Evolutionary conservation across 225 moss, liverwort and hornwort species (phyloP).

Genomic region (Physcomitrium patens): DNA sequence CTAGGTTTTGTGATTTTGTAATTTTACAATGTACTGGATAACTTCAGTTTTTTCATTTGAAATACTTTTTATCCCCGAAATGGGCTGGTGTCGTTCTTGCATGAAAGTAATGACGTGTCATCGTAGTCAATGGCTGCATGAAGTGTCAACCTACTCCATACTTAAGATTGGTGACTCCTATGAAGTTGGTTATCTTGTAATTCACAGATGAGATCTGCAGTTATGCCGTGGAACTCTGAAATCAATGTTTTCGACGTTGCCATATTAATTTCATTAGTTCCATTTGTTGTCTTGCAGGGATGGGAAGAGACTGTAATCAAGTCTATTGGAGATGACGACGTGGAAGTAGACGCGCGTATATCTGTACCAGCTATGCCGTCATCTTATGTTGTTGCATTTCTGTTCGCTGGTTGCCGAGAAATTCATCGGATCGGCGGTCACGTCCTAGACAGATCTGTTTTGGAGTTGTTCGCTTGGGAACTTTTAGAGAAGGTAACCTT

Average conservation of each 20-base stretch:
- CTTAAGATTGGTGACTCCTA: too few species aligned
- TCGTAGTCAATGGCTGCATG: too few species aligned
- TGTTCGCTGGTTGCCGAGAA: slow-evolving; percentile 81
- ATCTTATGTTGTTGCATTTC: slow-evolving; percentile 69
- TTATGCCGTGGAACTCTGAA: neutral
- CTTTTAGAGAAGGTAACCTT: slow-evolving; percentile 62
- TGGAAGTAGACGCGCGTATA: slow-evolving; percentile 77
- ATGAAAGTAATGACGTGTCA: too few species aligned
- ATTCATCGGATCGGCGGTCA: slow-evolving; percentile 82
- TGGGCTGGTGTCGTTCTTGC: too few species aligned
- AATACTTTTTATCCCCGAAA: too few species aligned
- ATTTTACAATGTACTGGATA: too few species aligned
- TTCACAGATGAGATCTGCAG: neutral
- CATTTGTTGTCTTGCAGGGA: slow-evolving; percentile 55
- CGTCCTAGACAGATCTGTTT: slow-evolving; percentile 72
- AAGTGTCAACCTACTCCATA: too few species aligned
- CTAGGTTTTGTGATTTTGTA: too few species aligned
- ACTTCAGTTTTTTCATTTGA: too few species aligned
- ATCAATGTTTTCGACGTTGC: neutral
- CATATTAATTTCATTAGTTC: neutral
- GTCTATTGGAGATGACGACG: slow-evolving; percentile 75
- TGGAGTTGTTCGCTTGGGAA: slow-evolving; percentile 75
- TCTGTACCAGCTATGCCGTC: slow-evolving; percentile 86
- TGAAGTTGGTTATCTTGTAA: neutral
- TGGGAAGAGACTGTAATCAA: slow-evolving; percentile 85